Conservation (phyloP, 2,329 filamentous ascomycete genomes). For the Didymella lethalis region DNA sequence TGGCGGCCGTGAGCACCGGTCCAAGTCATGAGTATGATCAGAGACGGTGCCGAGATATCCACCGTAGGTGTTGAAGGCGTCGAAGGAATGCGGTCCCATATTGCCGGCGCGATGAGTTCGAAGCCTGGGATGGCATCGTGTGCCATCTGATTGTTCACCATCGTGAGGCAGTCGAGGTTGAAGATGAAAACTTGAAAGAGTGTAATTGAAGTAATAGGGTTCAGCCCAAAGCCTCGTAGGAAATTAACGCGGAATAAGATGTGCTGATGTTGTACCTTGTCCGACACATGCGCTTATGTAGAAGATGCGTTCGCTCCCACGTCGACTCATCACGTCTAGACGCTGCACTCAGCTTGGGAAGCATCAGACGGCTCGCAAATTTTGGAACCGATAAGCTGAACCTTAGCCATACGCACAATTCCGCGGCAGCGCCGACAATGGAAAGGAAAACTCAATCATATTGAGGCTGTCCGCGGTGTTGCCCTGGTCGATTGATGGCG, state of each 20-base stretch:
- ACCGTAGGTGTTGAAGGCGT: slow-evolving; percentile 16
- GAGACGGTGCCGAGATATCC: slow-evolving; percentile 21
- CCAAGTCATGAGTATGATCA: slow-evolving; percentile 42
- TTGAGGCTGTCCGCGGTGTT: neutral
- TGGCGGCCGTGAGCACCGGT: slow-evolving; percentile 37
- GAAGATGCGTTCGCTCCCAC: neutral
- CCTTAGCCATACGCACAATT: slow-evolving; percentile 4
- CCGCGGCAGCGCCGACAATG: slow-evolving; percentile 14
- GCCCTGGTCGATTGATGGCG: slow-evolving; percentile 2
- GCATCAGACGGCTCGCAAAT: neutral
- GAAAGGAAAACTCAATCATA: neutral
- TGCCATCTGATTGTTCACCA: slow-evolving; percentile 1
- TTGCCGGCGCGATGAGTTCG: slow-evolving; percentile 16
- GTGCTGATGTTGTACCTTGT: slow-evolving; percentile 8
- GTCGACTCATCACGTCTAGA: slow-evolving; percentile 2
- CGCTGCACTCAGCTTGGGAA: slow-evolving; percentile 8
- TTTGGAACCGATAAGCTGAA: slow-evolving; percentile 8
- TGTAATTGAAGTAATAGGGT: neutral
- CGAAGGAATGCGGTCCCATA: slow-evolving; percentile 20
- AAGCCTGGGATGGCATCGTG: slow-evolving; percentile 17
- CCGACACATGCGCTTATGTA: slow-evolving; percentile 15
- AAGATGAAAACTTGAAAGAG: neutral
- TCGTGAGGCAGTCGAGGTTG: neutral
- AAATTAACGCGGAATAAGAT: neutral
- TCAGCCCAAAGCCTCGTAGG: neutral